Conservation (phyloP, 306 rosid genomes). For the Prunus armeniaca region DNA sequence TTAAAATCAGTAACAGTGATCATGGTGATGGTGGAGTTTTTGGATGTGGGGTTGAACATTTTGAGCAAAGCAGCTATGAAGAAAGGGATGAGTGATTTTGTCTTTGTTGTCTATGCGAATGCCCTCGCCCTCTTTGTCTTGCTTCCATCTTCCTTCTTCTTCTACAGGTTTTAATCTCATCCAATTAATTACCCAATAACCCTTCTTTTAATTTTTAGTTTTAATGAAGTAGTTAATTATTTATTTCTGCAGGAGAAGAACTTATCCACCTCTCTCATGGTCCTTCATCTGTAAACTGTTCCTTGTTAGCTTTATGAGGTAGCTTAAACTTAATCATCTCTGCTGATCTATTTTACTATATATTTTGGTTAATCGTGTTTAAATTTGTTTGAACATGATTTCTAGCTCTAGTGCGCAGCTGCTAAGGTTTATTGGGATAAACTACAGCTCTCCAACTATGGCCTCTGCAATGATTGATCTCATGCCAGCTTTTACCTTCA, state of each 20-base stretch:
- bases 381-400: neutral
- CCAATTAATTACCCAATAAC: neutral
- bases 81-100: slow-evolving; percentile 35
- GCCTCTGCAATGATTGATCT: slow-evolving; percentile 42
- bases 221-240: neutral
- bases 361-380: too few species aligned
- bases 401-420: slow-evolving; percentile 28
- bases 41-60: slow-evolving; percentile 36
- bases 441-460: slow-evolving; percentile 49
- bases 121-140: slow-evolving; percentile 37
- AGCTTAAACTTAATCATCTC: neutral
- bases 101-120: slow-evolving; percentile 35
- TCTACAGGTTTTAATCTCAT: slow-evolving; percentile 23
- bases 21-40: slow-evolving; percentile 30
- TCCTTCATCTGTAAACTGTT: slow-evolving; percentile 25
- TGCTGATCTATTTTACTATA: too few species aligned
- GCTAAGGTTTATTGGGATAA: slow-evolving; percentile 29
- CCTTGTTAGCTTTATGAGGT: slow-evolving; percentile 32
- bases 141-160: slow-evolving; percentile 29
- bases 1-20: slow-evolving; percentile 19
- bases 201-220: neutral
- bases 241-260: slow-evolving; percentile 27
- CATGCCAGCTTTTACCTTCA: slow-evolving; percentile 48
- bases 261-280: slow-evolving; percentile 25
- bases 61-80: slow-evolving; percentile 29